phyloP scores from a whole-genome alignment of 208 protist genomes.

The Vickermania ingenoplastis region DNA sequence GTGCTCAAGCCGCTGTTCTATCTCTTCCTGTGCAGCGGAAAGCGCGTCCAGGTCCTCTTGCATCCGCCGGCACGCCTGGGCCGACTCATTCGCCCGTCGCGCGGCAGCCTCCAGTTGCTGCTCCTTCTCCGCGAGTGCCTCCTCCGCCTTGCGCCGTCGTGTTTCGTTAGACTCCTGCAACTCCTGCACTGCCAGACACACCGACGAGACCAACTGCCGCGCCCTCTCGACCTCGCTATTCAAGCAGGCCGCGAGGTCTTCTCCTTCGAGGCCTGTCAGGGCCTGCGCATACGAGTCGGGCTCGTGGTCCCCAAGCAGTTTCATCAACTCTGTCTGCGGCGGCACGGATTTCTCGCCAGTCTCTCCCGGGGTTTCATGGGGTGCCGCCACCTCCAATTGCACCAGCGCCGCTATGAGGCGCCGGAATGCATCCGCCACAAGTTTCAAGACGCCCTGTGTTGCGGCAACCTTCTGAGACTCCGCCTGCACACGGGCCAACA shows the following conservation, averaged over 20 bases:
- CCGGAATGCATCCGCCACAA: slow-evolving; percentile 8
- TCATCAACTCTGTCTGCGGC: not conserved
- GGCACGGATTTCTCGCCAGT: not conserved
- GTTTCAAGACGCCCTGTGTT: slow-evolving; percentile 19
- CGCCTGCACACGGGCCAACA: slow-evolving; percentile 26
- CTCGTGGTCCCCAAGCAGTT: not conserved
- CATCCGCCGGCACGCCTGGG: not conserved
- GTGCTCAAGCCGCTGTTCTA: not conserved
- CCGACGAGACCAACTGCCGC: not conserved
- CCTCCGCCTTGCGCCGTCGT: slow-evolving; percentile 5
- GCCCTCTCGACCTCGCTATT: not conserved
- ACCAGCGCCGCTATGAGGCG: not conserved
- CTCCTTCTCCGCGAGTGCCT: slow-evolving; percentile 7
- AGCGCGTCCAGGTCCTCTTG: not conserved
- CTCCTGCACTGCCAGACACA: not conserved
- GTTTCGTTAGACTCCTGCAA: slow-evolving; percentile 10
- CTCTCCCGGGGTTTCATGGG: no score
- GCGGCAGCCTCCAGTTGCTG: slow-evolving; percentile 1
- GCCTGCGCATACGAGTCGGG: not conserved
- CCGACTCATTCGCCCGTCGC: slow-evolving; percentile 1
- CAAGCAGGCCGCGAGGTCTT: not conserved
- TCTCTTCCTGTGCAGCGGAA: not conserved
- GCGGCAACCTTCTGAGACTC: slow-evolving; percentile 34
- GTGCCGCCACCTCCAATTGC: no score
- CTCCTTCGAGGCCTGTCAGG: no score